Conservation (phyloP, 139 green algal species). For the Penium margaritaceum region DNA sequence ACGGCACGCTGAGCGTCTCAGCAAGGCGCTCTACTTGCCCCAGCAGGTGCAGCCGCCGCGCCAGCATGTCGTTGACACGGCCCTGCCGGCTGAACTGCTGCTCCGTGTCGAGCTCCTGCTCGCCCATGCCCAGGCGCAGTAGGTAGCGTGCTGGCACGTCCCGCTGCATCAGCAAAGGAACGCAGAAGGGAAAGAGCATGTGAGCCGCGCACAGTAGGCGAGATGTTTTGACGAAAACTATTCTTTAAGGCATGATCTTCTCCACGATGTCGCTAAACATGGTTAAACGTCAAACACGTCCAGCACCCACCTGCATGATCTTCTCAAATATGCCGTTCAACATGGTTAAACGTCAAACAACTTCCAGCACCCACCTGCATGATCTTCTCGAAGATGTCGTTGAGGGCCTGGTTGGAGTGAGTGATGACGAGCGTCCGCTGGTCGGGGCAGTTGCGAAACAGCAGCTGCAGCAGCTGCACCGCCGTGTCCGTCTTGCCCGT, state of each 20-base stretch:
- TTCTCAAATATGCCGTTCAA: too few species aligned
- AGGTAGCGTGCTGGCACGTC: conserved; percentile 75
- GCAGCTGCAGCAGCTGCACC: conserved; percentile 71
- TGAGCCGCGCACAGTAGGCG: too few species aligned
- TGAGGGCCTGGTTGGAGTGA: conserved; percentile 94
- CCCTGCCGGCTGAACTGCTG: conserved; percentile 75
- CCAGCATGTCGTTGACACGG: conserved; percentile 88
- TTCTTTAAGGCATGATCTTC: too few species aligned
- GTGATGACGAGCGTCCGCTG: conserved; percentile 81
- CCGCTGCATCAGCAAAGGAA: conserved; percentile 48
- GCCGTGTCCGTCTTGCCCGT: conserved; percentile 97
- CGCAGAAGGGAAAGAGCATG: neutral
- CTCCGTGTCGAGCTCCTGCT: conserved; percentile 83
- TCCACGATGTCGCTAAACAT: too few species aligned
- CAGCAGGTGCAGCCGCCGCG: conserved; percentile 76
- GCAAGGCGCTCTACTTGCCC: conserved; percentile 59
- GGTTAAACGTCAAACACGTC: too few species aligned
- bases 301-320: too few species aligned
- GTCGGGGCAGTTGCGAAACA: neutral
- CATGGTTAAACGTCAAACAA: too few species aligned
- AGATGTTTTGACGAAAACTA: too few species aligned
- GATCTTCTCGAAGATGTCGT: conserved; percentile 89
- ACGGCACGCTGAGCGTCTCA: conserved; percentile 48
- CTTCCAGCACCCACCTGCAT: neutral
- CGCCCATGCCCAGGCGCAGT: conserved; percentile 81